Base-by-base conservation (phyloP, 768 basidiomycete species). In the Chalciporus piperatus region DNA sequence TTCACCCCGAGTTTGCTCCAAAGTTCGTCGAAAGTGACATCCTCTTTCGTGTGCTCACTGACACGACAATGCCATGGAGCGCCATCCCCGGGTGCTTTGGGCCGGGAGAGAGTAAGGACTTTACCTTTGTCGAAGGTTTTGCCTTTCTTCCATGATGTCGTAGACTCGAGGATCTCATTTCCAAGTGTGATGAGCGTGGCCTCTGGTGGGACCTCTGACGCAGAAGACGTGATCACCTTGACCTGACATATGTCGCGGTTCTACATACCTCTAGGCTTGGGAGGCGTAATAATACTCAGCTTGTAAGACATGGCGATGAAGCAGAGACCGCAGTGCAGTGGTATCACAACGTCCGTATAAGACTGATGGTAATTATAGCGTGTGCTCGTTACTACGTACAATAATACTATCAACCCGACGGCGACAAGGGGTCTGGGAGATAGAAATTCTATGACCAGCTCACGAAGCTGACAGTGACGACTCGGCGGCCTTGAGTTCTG, bases 21-120 rank as follows among this genome's bases (percentile, higher is more conserved):
- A 58, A 90, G 71, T 57, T 82, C 78, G 56, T 87, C 84, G 64
- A 91, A 90, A 1, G 83, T 82, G 9, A 77, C 82, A 48, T 90
- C 85, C n/a, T 80, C 73, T 6, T 75, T 61, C 12, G 76, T 65
- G 66, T 91, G 89, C 60, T 79, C 77, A 61, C 87, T 88, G 51
- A 82, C 65, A 20, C 88, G 79, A 63, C 79, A 80, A 59, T 87
- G 77, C 87, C 88, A 91, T 3, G 76, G 66, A 32, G 84, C 81
- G 22, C 75, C 80, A 53, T 85, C 84, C 6, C 65, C 75, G 12
- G 76, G 66, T 3, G 70, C 72, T 59, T 85, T 88, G 33, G 78
- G 64, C 13, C 74, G 77, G 23, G 68, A 75, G 49, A 69, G 76
- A 10, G 84, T 84, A 61, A 81, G 77, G 59, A 90, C 84, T 3